Evolutionary conservation across 495 filamentous ascomycete genomes (phyloP).

Genomic region (Rostrohypoxylon terebratum): DNA sequence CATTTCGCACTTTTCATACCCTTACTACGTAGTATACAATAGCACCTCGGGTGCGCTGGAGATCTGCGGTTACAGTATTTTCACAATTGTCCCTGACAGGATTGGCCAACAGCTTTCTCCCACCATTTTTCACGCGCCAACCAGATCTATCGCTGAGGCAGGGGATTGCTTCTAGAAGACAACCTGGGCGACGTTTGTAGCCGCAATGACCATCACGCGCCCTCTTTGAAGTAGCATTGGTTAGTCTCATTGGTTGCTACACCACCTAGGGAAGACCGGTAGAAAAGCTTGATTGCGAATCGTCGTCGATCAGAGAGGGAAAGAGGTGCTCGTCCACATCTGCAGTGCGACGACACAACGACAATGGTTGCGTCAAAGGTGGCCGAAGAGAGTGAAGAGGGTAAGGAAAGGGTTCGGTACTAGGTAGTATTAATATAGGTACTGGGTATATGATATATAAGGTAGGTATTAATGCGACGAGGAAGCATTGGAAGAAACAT

Average conservation of each 20-base stretch:
- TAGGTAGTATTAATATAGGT: constrained; percentile 40
- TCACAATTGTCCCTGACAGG: constrained; percentile 43
- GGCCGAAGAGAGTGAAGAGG: background rate
- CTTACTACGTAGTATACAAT: constrained; percentile 32
- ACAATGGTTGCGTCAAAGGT: constrained; percentile 18
- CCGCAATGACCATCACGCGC: constrained; percentile 45
- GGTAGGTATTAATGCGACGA: background rate
- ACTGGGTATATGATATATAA: background rate
- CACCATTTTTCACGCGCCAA: constrained; percentile 30
- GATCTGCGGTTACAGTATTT: constrained; percentile 45
- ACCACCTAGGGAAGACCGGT: constrained; percentile 40
- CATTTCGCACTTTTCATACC: constrained; percentile 21
- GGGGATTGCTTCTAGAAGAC: constrained; percentile 45
- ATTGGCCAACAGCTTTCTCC: constrained; percentile 40
- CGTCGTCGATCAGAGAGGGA: constrained; percentile 34
- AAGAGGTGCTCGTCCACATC: constrained; percentile 11
- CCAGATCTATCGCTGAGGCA: constrained; percentile 19
- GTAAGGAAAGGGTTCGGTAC: constrained; percentile 29
- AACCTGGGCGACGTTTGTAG: constrained; percentile 32
- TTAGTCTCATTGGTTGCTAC: constrained; percentile 31
- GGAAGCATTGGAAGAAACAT: constrained; percentile 4
- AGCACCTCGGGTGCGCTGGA: constrained; percentile 34
- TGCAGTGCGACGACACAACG: constrained; percentile 32
- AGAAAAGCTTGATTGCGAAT: constrained; percentile 48
- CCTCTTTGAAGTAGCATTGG: constrained; percentile 34